phyloP scores from a whole-genome alignment of 1,139 yeast species.

The Debaryomyces robertsiae region DNA sequence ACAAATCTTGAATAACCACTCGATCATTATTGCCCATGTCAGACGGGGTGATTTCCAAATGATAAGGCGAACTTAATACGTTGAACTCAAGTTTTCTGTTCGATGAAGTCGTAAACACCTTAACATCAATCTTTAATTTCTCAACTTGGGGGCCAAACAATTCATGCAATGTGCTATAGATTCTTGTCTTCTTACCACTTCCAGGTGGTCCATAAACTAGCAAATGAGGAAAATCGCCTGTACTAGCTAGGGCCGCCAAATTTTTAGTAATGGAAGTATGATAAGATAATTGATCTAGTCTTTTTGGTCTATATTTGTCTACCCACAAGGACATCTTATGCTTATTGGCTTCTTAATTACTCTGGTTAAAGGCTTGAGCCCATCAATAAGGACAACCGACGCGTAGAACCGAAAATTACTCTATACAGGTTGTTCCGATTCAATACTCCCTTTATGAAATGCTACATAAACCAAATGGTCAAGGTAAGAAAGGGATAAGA shows the following conservation, averaged over 20 bases:
- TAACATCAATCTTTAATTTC: slow-evolving; percentile 83
- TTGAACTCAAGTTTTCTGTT: slow-evolving; percentile 84
- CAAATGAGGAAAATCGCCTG: slow-evolving; percentile 92
- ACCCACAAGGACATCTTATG: slow-evolving; percentile 84
- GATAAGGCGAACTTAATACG: slow-evolving; percentile 86
- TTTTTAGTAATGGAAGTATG: slow-evolving; percentile 67
- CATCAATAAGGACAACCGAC: slow-evolving; percentile 1
- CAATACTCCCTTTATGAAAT: too few relatives aligned
- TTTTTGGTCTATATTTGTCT: slow-evolving; percentile 85
- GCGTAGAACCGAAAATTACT: slow-evolving; percentile 2
- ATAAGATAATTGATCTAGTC: slow-evolving; percentile 63
- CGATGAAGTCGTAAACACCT: slow-evolving; percentile 73
- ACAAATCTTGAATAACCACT: slow-evolving; percentile 88
- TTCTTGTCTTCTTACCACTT: slow-evolving; percentile 94
- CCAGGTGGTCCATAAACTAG: slow-evolving; percentile 95
- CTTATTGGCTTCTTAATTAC: background rate
- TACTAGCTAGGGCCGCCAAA: slow-evolving; percentile 62
- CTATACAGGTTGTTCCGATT: too few relatives aligned
- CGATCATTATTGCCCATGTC: slow-evolving; percentile 96
- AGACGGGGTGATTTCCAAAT: slow-evolving; percentile 92
- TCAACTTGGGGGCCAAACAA: slow-evolving; percentile 84
- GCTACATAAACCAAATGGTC: too few relatives aligned
- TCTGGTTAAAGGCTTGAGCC: background rate
- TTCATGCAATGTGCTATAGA: slow-evolving; percentile 76
- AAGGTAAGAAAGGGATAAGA: too few relatives aligned